Evolutionary conservation across 352 stramenopile species (phyloP).

Genomic region (Phytophthora sojae): DNA sequence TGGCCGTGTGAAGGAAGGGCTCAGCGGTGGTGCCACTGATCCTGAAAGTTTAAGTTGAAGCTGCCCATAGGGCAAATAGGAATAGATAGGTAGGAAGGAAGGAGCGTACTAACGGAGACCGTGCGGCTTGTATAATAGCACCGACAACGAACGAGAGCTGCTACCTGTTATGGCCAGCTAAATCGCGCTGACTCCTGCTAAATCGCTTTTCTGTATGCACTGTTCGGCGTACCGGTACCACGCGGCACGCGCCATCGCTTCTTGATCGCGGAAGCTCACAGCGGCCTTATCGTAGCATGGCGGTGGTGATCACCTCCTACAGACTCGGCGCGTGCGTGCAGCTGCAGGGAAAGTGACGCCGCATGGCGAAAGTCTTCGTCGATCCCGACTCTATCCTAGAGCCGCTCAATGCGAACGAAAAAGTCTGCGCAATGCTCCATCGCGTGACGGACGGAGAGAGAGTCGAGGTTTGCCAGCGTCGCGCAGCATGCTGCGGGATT

Average conservation of each 20-base stretch:
- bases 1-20: constrained; percentile 19
- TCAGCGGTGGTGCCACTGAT: not conserved
- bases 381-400: not conserved
- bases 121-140: not conserved
- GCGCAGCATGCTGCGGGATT: not conserved
- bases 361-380: too few species aligned
- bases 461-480: not conserved
- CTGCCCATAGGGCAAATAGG: constrained; percentile 3
- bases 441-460: too few species aligned
- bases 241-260: too few species aligned
- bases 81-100: constrained; percentile 20
- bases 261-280: too few species aligned
- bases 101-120: not conserved
- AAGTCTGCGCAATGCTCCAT: too few species aligned
- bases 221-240: too few species aligned
- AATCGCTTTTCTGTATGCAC: too few species aligned
- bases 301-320: not conserved
- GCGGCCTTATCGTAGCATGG: too few species aligned
- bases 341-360: not conserved
- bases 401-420: too few species aligned
- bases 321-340: not conserved
- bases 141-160: not conserved
- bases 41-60: constrained; percentile 26
- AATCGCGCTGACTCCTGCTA: too few species aligned
- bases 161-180: not conserved